These are phyloP conservation scores for Friedmanniomyces endolithicus DNA, from an alignment of 495 filamentous ascomycete species.

Conservation along the genomic window DNA sequence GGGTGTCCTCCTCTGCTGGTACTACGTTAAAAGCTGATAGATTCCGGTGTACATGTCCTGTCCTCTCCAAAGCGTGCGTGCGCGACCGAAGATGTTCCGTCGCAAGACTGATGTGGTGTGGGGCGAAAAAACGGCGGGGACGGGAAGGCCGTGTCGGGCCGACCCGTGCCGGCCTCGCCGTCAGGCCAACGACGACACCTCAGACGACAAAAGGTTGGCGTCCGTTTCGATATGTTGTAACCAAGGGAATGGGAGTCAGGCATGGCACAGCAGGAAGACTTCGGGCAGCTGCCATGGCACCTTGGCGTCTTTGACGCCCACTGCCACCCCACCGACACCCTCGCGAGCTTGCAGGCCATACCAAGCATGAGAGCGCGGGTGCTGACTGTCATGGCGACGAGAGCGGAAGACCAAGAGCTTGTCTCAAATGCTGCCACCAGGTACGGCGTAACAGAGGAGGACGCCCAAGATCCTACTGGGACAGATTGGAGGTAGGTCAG, in stretches of 20 bases:
- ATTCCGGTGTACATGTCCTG: no score
- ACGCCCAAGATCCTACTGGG: not conserved
- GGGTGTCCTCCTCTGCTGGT: no score
- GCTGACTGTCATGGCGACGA: constrained; percentile 82
- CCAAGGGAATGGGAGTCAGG: not conserved
- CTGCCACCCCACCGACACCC: constrained; percentile 97
- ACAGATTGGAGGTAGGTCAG: constrained; percentile 18
- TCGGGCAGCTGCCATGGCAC: constrained; percentile 56
- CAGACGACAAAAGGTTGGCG: no score
- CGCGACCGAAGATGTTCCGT: no score
- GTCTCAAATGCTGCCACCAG: constrained; percentile 54
- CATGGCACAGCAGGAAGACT: not conserved
- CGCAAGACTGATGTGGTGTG: no score
- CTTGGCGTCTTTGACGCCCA: constrained; percentile 82
- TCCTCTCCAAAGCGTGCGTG: no score
- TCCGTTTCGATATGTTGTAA: no score
- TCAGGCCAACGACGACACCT: no score
- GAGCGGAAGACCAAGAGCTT: constrained; percentile 73
- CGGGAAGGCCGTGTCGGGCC: no score
- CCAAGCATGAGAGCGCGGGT: constrained; percentile 61
- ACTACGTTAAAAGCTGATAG: no score
- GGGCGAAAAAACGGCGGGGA: no score
- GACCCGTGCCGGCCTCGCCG: no score
- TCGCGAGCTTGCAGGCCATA: constrained; percentile 55
- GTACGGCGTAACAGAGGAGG: constrained; percentile 29